phyloP scores from a whole-genome alignment of 768 basidiomycete species.

The Leccinum subgranulosum region DNA sequence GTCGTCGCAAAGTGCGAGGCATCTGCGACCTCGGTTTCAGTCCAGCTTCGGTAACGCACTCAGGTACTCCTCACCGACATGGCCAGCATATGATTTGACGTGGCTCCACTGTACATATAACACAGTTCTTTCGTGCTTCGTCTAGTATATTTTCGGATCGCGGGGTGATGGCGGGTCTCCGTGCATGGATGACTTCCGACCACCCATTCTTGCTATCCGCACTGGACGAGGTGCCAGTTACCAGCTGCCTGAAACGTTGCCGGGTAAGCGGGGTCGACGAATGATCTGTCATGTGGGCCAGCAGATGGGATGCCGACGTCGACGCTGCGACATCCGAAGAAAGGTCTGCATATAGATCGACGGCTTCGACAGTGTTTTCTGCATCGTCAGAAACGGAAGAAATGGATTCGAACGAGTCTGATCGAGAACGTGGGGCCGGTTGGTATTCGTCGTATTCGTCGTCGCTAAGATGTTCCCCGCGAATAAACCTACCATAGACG shows the following conservation, averaged over 20 bases:
- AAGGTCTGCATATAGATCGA: constrained; percentile 56
- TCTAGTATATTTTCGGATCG: constrained; percentile 25
- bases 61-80: constrained; percentile 54
- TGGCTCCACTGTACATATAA: constrained; percentile 66
- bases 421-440: constrained; percentile 21
- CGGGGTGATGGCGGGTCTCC: constrained; percentile 12
- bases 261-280: constrained; percentile 48
- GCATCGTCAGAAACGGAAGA: constrained; percentile 28
- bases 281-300: constrained; percentile 51
- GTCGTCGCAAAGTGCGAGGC: constrained; percentile 52
- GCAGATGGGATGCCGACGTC: constrained; percentile 41
- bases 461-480: constrained; percentile 53
- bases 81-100: constrained; percentile 82
- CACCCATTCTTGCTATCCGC: constrained; percentile 22
- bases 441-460: constrained; percentile 44
- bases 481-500: constrained; percentile 55
- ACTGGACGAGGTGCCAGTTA: constrained; percentile 20
- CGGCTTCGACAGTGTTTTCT: constrained; percentile 41
- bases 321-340: constrained; percentile 32
- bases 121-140: constrained; percentile 47
- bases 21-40: constrained; percentile 29
- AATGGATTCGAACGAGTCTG: constrained; percentile 16
- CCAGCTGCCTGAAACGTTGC: constrained; percentile 41
- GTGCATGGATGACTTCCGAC: constrained; percentile 30
- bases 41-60: background rate